Evolutionary conservation across 345 rosid genomes (phyloP).

Genomic region (Populus nigra): DNA sequence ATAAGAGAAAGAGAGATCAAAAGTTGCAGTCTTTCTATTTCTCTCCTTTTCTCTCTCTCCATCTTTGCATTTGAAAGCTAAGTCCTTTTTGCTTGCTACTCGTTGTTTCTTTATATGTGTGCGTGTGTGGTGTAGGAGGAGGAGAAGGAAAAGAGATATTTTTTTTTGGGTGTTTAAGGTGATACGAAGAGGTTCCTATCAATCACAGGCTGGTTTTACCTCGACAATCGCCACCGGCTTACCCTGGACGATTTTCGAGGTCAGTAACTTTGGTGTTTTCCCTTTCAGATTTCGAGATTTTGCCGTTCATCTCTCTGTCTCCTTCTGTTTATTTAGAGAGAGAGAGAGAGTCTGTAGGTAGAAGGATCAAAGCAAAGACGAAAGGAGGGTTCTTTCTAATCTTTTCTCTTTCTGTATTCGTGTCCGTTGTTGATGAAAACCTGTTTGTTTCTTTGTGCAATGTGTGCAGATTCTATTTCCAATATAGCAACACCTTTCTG

Average conservation of each 20-base stretch:
- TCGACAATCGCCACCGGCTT: slow-evolving; percentile 29
- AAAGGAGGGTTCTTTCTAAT: background rate
- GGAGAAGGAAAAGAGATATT: background rate
- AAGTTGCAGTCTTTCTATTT: too few species aligned
- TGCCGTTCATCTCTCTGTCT: slow-evolving; percentile 20
- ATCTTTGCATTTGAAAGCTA: background rate
- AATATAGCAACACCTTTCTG: slow-evolving; percentile 14
- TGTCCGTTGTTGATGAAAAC: slow-evolving; percentile 36
- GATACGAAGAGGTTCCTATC: slow-evolving; percentile 7
- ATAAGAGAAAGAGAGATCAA: too few species aligned
- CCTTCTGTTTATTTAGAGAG: slow-evolving; percentile 18
- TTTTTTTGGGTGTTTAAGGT: background rate
- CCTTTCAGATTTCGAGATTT: slow-evolving; percentile 17
- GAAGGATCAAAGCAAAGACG: slow-evolving; percentile 2
- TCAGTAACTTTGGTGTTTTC: slow-evolving; percentile 28
- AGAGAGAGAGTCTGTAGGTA: slow-evolving; percentile 3
- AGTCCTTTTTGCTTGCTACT: background rate
- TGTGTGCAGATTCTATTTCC: slow-evolving; percentile 50
- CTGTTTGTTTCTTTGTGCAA: slow-evolving; percentile 48
- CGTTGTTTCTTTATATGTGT: background rate
- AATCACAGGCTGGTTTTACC: slow-evolving; percentile 26
- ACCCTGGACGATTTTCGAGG: slow-evolving; percentile 26
- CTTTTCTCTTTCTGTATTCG: slow-evolving; percentile 28
- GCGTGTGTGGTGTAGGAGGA: background rate
- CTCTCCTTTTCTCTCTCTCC: too few species aligned